phyloP scores from a whole-genome alignment of 2,329 filamentous ascomycete genomes.

The Cytospora schulzeri region DNA sequence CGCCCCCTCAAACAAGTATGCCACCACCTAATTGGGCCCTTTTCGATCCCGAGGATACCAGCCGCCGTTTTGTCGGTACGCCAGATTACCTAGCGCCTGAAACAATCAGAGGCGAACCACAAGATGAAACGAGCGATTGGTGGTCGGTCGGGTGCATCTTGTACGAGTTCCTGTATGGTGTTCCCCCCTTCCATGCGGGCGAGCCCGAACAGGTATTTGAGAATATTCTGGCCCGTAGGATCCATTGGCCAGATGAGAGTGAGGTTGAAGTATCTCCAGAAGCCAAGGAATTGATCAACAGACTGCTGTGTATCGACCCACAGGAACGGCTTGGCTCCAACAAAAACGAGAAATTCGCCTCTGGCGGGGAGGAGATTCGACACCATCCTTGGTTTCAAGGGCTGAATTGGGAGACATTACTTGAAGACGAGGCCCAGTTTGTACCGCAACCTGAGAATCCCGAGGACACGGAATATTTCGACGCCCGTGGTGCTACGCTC shows the following conservation, averaged over 20 bases:
- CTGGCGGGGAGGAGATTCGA: slow-evolving; percentile 88
- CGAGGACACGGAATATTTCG: slow-evolving; percentile 98
- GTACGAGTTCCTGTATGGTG: slow-evolving; percentile 93
- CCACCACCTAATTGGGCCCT: slow-evolving; percentile 88
- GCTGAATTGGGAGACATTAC: slow-evolving; percentile 83
- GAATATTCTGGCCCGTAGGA: slow-evolving; percentile 86
- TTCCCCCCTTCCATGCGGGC: slow-evolving; percentile 87
- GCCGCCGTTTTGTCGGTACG: slow-evolving; percentile 91
- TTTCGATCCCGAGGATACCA: slow-evolving; percentile 93
- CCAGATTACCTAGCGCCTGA: slow-evolving; percentile 97
- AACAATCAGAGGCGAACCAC: slow-evolving; percentile 91
- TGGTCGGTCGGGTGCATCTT: slow-evolving; percentile 99
- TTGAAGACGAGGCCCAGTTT: slow-evolving; percentile 96
- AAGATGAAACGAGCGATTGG: slow-evolving; percentile 99
- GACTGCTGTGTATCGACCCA: slow-evolving; percentile 82
- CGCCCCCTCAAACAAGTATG: slow-evolving; percentile 68
- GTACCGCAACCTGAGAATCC: slow-evolving; percentile 90
- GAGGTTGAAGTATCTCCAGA: slow-evolving; percentile 81
- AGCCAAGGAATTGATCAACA: slow-evolving; percentile 93
- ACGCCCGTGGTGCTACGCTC: slow-evolving; percentile 85
- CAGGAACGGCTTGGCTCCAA: slow-evolving; percentile 83
- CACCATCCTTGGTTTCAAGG: slow-evolving; percentile 86
- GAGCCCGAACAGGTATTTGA: slow-evolving; percentile 95
- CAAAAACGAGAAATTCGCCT: slow-evolving; percentile 76
- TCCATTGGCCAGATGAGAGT: slow-evolving; percentile 87